These are phyloP conservation scores for Psilocybe tampanensis DNA, from an alignment of 768 basidiomycete species.

Conservation along the genomic window DNA sequence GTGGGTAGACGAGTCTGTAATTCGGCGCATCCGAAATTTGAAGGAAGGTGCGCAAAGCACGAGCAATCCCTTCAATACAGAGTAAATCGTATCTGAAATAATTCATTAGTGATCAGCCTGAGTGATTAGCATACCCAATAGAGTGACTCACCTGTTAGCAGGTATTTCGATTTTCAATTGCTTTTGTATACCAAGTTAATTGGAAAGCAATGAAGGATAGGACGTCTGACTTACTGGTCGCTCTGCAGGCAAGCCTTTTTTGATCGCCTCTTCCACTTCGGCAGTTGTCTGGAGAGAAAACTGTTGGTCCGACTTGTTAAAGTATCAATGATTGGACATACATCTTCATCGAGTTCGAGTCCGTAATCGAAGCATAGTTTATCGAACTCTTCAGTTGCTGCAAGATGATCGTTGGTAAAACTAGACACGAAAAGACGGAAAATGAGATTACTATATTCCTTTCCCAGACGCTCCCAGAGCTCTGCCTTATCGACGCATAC, in stretches of 20 bases:
- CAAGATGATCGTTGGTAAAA: slow-evolving; percentile 20
- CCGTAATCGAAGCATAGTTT: slow-evolving; percentile 96
- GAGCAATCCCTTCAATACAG: slow-evolving; percentile 94
- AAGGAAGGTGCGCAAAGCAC: slow-evolving; percentile 84
- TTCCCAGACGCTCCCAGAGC: slow-evolving; percentile 85
- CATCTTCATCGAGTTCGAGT: slow-evolving; percentile 96
- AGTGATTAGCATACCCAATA: not conserved
- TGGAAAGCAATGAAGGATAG: not conserved
- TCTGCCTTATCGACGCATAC: slow-evolving; percentile 95
- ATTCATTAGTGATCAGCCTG: slow-evolving; percentile 5
- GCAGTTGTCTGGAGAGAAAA: slow-evolving; percentile 70
- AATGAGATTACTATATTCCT: slow-evolving; percentile 65
- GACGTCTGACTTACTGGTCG: slow-evolving; percentile 60
- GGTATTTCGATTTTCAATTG: slow-evolving; percentile 99
- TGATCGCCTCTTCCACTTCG: slow-evolving; percentile 80
- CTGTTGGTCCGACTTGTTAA: not conserved
- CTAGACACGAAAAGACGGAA: not conserved
- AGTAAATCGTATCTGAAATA: slow-evolving; percentile 87
- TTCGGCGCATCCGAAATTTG: slow-evolving; percentile 64
- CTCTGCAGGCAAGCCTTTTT: slow-evolving; percentile 83
- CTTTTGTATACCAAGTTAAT: slow-evolving; percentile 37
- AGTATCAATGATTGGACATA: slow-evolving; percentile 39
- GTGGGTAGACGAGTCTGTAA: slow-evolving; percentile 75
- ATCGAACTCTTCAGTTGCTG: slow-evolving; percentile 95
- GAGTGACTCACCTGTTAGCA: slow-evolving; percentile 76